phyloP scores from a whole-genome alignment of 192 early-diverging fungal species.

The Phlyctochytrium planicorne region DNA sequence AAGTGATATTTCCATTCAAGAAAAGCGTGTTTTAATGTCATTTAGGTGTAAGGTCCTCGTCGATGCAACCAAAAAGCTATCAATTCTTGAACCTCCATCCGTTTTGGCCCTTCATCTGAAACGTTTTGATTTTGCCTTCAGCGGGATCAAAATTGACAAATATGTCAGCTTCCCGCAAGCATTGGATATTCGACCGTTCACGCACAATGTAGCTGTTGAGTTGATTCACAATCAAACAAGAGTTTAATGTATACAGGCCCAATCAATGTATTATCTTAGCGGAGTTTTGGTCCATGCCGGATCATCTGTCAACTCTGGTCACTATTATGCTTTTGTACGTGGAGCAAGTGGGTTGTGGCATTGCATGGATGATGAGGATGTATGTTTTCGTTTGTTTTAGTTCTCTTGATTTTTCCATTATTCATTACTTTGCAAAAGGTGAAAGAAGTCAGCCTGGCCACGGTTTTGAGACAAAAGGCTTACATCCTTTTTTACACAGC shows the following conservation, averaged over 20 bases:
- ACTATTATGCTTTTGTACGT: slow-evolving; percentile 84
- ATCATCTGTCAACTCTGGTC: slow-evolving; percentile 70
- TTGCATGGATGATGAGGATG: slow-evolving; percentile 66
- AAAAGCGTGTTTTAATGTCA: background rate
- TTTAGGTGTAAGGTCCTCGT: slow-evolving; percentile 76
- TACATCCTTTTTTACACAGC: slow-evolving; percentile 83
- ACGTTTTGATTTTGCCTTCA: slow-evolving; percentile 66
- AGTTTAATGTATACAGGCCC: background rate
- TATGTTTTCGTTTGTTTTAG: slow-evolving; percentile 5
- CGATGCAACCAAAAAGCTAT: slow-evolving; percentile 79
- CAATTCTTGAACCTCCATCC: slow-evolving; percentile 68
- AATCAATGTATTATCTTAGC: slow-evolving; percentile 62
- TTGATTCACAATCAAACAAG: background rate
- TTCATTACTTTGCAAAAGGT: slow-evolving; percentile 41
- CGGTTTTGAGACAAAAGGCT: slow-evolving; percentile 72
- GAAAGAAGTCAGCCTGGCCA: slow-evolving; percentile 59
- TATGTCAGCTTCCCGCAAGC: slow-evolving; percentile 60
- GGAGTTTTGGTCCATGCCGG: slow-evolving; percentile 84
- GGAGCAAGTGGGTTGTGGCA: slow-evolving; percentile 77
- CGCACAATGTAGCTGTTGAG: slow-evolving; percentile 10
- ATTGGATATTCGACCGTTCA: slow-evolving; percentile 65
- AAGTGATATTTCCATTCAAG: slow-evolving; percentile 40
- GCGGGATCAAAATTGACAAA: slow-evolving; percentile 68
- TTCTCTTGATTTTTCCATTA: background rate
- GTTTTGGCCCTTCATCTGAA: slow-evolving; percentile 81